A percentile compares a stretch with the other conserved stretches of the same genome.
Evolutionary conservation across 2,329 filamentous ascomycete genomes (phyloP).

Genomic region (Coccinonectria pachysandricola): DNA sequence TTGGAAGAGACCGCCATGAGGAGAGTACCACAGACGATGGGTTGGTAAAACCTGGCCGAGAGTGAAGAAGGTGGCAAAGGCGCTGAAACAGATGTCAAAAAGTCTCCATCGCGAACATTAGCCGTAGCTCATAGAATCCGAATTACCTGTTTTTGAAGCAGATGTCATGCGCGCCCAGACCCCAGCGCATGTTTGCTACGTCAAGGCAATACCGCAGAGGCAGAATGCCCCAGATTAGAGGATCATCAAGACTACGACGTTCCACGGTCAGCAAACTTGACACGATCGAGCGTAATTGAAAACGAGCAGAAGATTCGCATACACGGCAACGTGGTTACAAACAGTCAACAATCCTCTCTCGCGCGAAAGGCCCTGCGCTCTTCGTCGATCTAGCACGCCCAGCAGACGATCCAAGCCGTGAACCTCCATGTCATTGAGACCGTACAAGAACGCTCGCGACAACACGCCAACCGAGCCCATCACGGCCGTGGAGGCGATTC

Average conservation of each 20-base stretch:
- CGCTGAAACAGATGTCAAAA: no score
- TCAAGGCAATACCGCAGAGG: slow-evolving; percentile 64
- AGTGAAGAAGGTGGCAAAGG: slow-evolving; percentile 69
- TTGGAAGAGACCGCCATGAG: slow-evolving; percentile 77
- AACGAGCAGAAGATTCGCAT: slow-evolving; percentile 6
- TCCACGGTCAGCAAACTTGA: slow-evolving; percentile 4
- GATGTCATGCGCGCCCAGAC: slow-evolving; percentile 86
- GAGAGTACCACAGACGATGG: slow-evolving; percentile 69
- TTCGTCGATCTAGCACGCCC: slow-evolving; percentile 61
- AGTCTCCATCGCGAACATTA: no score
- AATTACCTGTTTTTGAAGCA: slow-evolving; percentile 83
- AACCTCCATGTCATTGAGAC: slow-evolving; percentile 64
- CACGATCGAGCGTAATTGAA: not conserved
- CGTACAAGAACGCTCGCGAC: slow-evolving; percentile 65
- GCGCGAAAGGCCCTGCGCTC: slow-evolving; percentile 51
- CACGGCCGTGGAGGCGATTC: slow-evolving; percentile 59
- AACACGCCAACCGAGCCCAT: slow-evolving; percentile 65
- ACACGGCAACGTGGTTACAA: slow-evolving; percentile 34
- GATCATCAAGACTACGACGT: slow-evolving; percentile 73
- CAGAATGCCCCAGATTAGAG: slow-evolving; percentile 83
- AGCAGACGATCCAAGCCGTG: slow-evolving; percentile 69
- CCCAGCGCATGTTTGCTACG: slow-evolving; percentile 72
- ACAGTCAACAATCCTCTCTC: slow-evolving; percentile 72
- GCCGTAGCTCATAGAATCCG: no score
- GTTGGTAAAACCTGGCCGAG: slow-evolving; percentile 85